Evolutionary conservation across 2,329 filamentous ascomycete species (phyloP), one percentile per base, ranked within the genome.

Genomic region (Acarospora socialis): DNA sequence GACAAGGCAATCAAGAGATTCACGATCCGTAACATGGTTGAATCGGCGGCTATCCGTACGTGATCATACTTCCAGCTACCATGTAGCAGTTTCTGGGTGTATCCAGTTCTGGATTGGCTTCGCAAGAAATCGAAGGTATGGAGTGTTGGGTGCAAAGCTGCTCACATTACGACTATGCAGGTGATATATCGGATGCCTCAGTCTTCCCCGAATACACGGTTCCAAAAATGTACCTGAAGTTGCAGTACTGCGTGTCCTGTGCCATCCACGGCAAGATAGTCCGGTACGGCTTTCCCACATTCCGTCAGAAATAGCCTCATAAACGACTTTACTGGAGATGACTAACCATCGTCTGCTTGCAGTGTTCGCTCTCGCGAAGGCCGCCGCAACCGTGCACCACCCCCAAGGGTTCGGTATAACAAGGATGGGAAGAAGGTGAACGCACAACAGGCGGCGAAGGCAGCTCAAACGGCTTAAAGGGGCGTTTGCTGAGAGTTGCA

Each of bases 1-100:
- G 90, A 98, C 61, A 98, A 98, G 83, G 90, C 92, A 52, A 95
- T 98, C 77, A 98, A 98, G 84, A 77, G 90, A 70, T 98, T 98
- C 76, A 98, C 90, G 70, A 81, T 98, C 75, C 81, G 90, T 65
- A 95, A 98, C 81, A 98, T 98, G 90, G 90, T 98, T 51, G 90
- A 98, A 72, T 94, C 86, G 57, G 90, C 92, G 59, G 90, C 90
- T 59, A 95, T 98, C 65, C 90, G 92, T 95, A 86, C 57, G 86
- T 82, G 46, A 36, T 47, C 35, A 33, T 36, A 35, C 35, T 21
- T 32, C 28, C 32, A 29, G 34, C 35, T 29, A 32, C n/a, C 3
- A 3, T n/a, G 5, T 15, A 6, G 23, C 23, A 8, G 23, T 7
- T n/a, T 6, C 23, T 25, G 7, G 16, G 5, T 25, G 6, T 25